A percentile compares a stretch with the other conserved stretches of the same genome.
phyloP scores from a whole-genome alignment of 1,139 yeast genomes.

The Petasospora fabianii region DNA sequence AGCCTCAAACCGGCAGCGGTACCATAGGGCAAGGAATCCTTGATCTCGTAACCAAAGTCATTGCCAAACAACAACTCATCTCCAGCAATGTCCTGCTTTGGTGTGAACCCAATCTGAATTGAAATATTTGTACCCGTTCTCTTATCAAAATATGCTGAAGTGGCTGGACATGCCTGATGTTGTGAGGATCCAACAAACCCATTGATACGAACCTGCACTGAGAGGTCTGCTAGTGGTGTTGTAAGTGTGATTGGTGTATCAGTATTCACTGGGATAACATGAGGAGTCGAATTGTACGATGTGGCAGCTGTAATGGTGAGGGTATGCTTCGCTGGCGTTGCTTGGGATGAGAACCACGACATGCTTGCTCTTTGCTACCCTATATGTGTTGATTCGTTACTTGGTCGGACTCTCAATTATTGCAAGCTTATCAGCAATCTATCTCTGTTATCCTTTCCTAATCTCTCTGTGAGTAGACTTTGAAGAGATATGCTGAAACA shows the following conservation, averaged over 20 bases:
- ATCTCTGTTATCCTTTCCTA: no score
- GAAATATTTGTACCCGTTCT: slow-evolving; percentile 20
- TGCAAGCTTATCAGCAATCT: no score
- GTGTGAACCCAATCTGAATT: slow-evolving; percentile 21
- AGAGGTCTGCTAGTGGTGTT: slow-evolving; percentile 40
- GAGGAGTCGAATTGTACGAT: slow-evolving; percentile 17
- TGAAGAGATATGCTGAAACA: no score
- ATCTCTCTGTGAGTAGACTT: no score
- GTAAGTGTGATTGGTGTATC: slow-evolving; percentile 35
- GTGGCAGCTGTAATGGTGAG: slow-evolving; percentile 20
- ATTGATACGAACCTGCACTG: slow-evolving; percentile 39
- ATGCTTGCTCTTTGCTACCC: no score
- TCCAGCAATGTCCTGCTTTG: slow-evolving; percentile 35
- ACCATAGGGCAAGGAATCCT: slow-evolving; percentile 61
- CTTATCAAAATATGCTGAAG: slow-evolving; percentile 15
- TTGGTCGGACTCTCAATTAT: no score
- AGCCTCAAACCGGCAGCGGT: slow-evolving; percentile 46
- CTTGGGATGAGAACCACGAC: no score
- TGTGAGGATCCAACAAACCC: slow-evolving; percentile 44
- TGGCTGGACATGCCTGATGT: slow-evolving; percentile 31
- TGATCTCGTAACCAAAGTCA: slow-evolving; percentile 59
- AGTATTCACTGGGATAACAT: slow-evolving; percentile 45
- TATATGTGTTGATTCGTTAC: no score
- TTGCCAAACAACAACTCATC: slow-evolving; percentile 61
- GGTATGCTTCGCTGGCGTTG: slow-evolving; percentile 4